Percentiles rank a stretch among this genome's conserved stretches.
phyloP scores from a whole-genome alignment of 495 filamentous ascomycete species.

The Rostrohypoxylon terebratum region DNA sequence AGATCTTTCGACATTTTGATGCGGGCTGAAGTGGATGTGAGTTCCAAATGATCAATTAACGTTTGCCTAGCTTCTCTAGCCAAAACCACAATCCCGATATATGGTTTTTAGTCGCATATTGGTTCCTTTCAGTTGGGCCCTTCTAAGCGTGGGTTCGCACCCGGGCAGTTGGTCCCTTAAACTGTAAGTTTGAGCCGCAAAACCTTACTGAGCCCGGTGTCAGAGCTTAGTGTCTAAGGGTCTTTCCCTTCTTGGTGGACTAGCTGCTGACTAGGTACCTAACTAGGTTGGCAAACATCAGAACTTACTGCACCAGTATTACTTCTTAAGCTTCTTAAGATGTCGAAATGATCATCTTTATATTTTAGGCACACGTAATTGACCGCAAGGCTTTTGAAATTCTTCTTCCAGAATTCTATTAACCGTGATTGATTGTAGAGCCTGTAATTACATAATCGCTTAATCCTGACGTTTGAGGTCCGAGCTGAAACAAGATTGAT shows the following conservation, averaged over 20 bases:
- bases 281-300: background rate
- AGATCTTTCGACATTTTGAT: slow-evolving; percentile 4
- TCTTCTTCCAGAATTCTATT: slow-evolving; percentile 1
- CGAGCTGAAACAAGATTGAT: slow-evolving; percentile 27
- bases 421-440: background rate
- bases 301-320: background rate
- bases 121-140: slow-evolving; percentile 5
- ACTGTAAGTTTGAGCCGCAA: background rate
- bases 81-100: background rate
- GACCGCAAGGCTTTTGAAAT: background rate
- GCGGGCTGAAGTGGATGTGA: background rate
- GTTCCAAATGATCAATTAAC: slow-evolving; percentile 1
- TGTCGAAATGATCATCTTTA: background rate
- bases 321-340: no score
- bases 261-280: background rate
- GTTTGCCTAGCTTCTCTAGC: background rate
- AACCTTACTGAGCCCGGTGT: background rate
- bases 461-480: slow-evolving; percentile 26
- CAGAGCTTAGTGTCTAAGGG: background rate
- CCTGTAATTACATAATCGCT: slow-evolving; percentile 18
- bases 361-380: slow-evolving; percentile 2
- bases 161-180: slow-evolving; percentile 9
- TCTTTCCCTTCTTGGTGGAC: background rate
- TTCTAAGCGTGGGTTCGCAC: background rate
- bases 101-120: background rate